Percentiles rank a stretch among this genome's conserved stretches.
These are phyloP conservation scores for Colletotrichum neosansevieriae DNA, from an alignment of 2,329 filamentous ascomycete genomes.

Conservation along the genomic window DNA sequence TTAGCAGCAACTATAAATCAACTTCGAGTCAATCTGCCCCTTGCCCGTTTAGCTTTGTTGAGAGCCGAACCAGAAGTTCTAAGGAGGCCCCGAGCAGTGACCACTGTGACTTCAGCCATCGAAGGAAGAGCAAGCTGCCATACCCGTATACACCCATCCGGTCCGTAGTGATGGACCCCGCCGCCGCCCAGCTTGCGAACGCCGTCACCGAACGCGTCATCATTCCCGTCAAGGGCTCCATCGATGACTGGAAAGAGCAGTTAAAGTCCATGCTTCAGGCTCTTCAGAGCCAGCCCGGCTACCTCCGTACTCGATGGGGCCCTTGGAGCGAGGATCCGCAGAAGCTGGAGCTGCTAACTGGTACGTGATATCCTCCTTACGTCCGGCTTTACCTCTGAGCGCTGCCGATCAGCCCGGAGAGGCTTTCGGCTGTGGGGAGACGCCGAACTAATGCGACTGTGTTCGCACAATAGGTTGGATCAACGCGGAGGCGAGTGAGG, in stretches of 20 bases:
- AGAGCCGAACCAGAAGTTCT: background rate
- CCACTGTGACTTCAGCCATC: background rate
- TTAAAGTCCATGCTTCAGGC: constrained; percentile 46
- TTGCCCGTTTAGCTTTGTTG: background rate
- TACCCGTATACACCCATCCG: background rate
- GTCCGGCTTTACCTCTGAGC: background rate
- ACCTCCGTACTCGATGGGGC: constrained; percentile 47
- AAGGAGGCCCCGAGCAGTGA: background rate
- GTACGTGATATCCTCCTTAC: constrained; percentile 31
- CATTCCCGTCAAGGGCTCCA: constrained; percentile 43
- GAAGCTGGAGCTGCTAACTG: constrained; percentile 46
- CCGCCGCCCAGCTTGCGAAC: constrained; percentile 34
- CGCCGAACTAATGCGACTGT: background rate
- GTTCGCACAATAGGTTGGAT: constrained; percentile 43
- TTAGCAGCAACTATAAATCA: constrained; percentile 18
- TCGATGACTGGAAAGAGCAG: constrained; percentile 46
- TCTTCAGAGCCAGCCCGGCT: constrained; percentile 45
- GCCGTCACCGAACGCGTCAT: constrained; percentile 42
- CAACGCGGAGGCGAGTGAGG: constrained; percentile 40
- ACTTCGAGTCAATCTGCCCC: background rate
- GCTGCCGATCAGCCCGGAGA: background rate
- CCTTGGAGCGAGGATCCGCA: constrained; percentile 45
- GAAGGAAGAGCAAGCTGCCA: background rate
- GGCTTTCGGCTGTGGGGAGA: background rate
- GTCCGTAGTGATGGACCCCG: constrained; percentile 33